Percentiles rank a stretch among this genome's conserved stretches.
Evolutionary conservation across 371 early-diverging fungal genomes (phyloP).

Genomic region (Haplosporangium sp.): DNA sequence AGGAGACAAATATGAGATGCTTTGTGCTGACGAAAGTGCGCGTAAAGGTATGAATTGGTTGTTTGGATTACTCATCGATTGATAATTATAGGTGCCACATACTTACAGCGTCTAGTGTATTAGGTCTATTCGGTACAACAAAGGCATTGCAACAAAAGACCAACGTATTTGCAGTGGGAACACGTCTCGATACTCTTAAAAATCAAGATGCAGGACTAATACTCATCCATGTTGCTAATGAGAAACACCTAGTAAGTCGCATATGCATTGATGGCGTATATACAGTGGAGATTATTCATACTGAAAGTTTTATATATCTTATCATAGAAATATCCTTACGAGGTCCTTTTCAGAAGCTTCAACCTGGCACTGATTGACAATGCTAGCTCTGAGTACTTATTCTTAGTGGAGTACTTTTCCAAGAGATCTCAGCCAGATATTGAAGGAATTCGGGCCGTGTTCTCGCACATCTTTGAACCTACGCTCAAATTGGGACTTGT

Average conservation of each 20-base stretch:
- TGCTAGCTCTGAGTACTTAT: conserved; percentile 92
- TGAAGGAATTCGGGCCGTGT: conserved; percentile 64
- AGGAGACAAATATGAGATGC: conserved; percentile 85
- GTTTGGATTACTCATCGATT: no score
- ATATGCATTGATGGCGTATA: not conserved
- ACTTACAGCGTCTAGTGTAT: not conserved
- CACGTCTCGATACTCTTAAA: conserved; percentile 76
- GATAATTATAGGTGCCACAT: no score
- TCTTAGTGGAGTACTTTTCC: conserved; percentile 87
- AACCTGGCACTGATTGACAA: conserved; percentile 91
- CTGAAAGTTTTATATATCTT: not conserved
- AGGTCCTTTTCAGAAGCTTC: conserved; percentile 86
- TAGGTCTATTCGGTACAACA: conserved; percentile 71
- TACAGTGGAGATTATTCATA: not conserved
- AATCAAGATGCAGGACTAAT: conserved; percentile 84
- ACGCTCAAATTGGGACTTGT: conserved; percentile 83
- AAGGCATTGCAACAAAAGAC: conserved; percentile 76
- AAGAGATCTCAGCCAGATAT: conserved; percentile 57
- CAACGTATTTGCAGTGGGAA: conserved; percentile 82
- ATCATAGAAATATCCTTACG: conserved; percentile 76
- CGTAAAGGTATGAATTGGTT: conserved; percentile 61
- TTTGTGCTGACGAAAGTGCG: conserved; percentile 83
- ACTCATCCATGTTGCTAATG: conserved; percentile 84
- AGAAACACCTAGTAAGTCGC: conserved; percentile 70
- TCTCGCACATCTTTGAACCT: conserved; percentile 81